Evolutionary conservation across 106 monocot species (phyloP).

Genomic region (Acanthochlamys bracteata): DNA sequence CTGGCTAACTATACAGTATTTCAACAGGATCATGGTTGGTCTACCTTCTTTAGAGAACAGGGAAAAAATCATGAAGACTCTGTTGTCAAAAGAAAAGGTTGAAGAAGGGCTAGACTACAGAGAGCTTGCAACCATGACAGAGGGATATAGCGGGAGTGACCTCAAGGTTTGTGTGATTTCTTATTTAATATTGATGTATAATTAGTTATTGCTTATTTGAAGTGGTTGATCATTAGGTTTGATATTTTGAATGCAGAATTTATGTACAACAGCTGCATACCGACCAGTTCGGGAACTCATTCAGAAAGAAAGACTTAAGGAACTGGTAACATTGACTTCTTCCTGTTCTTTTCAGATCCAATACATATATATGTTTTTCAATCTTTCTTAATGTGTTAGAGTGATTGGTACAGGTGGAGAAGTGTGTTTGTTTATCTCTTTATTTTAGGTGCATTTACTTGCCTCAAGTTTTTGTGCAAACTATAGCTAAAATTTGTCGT

Average conservation of each 20-base stretch:
- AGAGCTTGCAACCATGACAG: constrained; percentile 24
- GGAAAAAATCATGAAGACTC: constrained; percentile 13
- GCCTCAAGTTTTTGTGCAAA: too few species aligned
- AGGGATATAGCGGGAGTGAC: constrained; percentile 25
- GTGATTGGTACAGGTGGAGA: too few species aligned
- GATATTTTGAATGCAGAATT: constrained; percentile 3
- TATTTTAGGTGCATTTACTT: too few species aligned
- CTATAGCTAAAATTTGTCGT: too few species aligned
- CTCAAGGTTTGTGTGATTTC: constrained; percentile 16
- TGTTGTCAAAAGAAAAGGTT: constrained; percentile 19
- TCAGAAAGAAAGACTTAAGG: constrained; percentile 19
- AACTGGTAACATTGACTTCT: constrained; percentile 23
- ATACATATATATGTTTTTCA: not conserved
- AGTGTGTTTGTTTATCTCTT: too few species aligned
- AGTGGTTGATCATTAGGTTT: too few species aligned
- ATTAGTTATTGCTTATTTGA: not conserved
- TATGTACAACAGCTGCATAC: constrained; percentile 10
- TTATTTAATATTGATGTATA: not conserved
- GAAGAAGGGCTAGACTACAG: constrained; percentile 23
- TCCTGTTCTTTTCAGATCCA: not conserved
- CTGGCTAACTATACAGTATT: not conserved
- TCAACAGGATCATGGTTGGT: constrained; percentile 20
- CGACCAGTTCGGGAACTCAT: constrained; percentile 14
- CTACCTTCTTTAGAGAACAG: constrained; percentile 16
- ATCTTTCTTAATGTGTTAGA: too few species aligned